A percentile compares a stretch with the other conserved stretches of the same genome.
Evolutionary conservation across 208 protist genomes (phyloP).

Genomic region (Leishmania guyanensis): DNA sequence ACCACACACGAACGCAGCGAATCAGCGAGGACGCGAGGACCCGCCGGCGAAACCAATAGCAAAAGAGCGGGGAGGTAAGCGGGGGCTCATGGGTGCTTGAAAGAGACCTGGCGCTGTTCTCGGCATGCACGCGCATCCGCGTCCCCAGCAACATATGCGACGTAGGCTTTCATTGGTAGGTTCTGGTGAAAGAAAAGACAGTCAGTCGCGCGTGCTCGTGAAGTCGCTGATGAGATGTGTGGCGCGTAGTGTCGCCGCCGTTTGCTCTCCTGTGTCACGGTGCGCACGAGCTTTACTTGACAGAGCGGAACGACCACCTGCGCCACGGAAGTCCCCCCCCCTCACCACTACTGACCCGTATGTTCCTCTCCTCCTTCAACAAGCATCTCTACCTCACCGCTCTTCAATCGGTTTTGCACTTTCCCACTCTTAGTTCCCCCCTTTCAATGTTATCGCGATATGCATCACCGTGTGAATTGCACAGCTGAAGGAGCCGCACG

Average conservation of each 20-base stretch:
- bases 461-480: neutral
- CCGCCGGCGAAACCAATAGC: neutral
- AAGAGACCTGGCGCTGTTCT: neutral
- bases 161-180: neutral
- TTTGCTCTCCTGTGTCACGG: neutral
- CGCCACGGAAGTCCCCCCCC: neutral
- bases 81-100: neutral
- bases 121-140: neutral
- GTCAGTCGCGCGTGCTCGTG: neutral
- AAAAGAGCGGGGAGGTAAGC: neutral
- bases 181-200: neutral
- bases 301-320: neutral
- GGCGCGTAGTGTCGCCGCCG: neutral
- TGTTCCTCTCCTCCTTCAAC: neutral
- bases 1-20: neutral
- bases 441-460: neutral
- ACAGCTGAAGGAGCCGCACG: neutral
- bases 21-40: neutral
- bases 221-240: neutral
- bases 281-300: neutral
- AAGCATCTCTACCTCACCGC: neutral
- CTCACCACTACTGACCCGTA: neutral
- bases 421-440: neutral
- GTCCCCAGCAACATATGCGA: neutral
- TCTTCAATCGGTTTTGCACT: conserved; percentile 1